phyloP scores from a whole-genome alignment of 129 eudicot species.

The Scalesia atractyloides region DNA sequence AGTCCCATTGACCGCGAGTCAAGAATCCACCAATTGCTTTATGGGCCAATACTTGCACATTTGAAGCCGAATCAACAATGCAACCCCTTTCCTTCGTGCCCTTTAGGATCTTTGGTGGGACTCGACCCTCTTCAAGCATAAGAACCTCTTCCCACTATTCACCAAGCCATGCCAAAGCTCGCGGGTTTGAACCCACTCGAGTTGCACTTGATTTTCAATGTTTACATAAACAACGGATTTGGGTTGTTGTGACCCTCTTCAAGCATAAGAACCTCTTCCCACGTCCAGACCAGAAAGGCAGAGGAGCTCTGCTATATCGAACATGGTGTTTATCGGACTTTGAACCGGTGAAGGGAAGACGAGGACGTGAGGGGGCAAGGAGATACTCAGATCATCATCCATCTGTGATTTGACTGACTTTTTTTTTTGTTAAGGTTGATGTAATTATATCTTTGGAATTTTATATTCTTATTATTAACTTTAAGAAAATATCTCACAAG shows the following conservation, averaged over 20 bases:
- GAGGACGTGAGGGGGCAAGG: constrained; percentile 21
- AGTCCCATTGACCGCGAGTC: constrained; percentile 47
- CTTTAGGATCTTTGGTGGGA: constrained; percentile 25
- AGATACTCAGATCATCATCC: background rate
- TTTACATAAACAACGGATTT: constrained; percentile 43
- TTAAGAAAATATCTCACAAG: background rate
- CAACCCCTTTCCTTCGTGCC: constrained; percentile 37
- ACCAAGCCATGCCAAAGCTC: constrained; percentile 58
- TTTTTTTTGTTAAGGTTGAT: no score
- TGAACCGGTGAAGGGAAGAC: constrained; percentile 34
- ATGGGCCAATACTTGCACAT: constrained; percentile 48
- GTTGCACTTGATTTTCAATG: constrained; percentile 28
- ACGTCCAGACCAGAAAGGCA: constrained; percentile 16
- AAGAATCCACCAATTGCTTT: constrained; percentile 47
- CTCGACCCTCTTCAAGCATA: constrained; percentile 22
- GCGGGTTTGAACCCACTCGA: constrained; percentile 31
- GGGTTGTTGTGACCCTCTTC: no score
- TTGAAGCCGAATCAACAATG: constrained; percentile 41
- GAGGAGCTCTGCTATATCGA: constrained; percentile 36
- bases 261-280: no score
- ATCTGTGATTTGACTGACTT: no score
- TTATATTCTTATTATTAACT: no score
- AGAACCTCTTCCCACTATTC: constrained; percentile 33
- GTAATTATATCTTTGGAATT: no score
- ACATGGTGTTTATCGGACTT: constrained; percentile 31